phyloP scores from a whole-genome alignment of 305 asterid species.

The Euphrasia arctica region DNA sequence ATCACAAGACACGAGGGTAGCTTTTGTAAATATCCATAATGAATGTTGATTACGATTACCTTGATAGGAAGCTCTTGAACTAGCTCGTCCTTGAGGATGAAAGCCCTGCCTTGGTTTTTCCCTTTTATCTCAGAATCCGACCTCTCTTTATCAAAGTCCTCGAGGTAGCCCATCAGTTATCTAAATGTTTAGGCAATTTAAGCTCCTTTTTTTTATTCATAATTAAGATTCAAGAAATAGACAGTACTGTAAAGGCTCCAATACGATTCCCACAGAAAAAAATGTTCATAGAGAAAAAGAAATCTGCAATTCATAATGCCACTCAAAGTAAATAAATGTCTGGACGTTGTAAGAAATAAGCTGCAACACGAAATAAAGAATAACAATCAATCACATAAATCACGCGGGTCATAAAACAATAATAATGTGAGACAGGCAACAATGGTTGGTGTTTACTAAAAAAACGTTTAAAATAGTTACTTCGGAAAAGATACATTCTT shows the following conservation, averaged over 20 bases:
- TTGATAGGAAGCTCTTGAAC: slow-evolving; percentile 25
- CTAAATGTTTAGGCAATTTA: slow-evolving; percentile 19
- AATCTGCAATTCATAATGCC: slow-evolving; percentile 11
- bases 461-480: background rate
- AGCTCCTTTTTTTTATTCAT: background rate
- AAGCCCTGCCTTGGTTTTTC: slow-evolving; percentile 18
- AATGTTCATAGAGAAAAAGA: slow-evolving; percentile 6
- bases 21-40: too few species aligned
- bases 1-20: too few species aligned
- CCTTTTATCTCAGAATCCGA: slow-evolving; percentile 20
- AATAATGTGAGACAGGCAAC: too few species aligned
- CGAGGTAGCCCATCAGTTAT: slow-evolving; percentile 30
- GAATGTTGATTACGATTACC: slow-evolving; percentile 20
- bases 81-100: slow-evolving; percentile 25
- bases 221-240: slow-evolving; percentile 7
- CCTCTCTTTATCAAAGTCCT: slow-evolving; percentile 31
- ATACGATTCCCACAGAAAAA: slow-evolving; percentile 7
- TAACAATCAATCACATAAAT: slow-evolving; percentile 7
- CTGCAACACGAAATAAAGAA: slow-evolving; percentile 21
- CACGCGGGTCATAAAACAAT: background rate
- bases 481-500: background rate
- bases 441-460: background rate
- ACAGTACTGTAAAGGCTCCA: slow-evolving; percentile 6
- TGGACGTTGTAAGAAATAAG: background rate
- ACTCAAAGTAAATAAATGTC: background rate